Evolutionary conservation across 179 eudicot genomes (phyloP).

Genomic region (Carnegiea gigantea): DNA sequence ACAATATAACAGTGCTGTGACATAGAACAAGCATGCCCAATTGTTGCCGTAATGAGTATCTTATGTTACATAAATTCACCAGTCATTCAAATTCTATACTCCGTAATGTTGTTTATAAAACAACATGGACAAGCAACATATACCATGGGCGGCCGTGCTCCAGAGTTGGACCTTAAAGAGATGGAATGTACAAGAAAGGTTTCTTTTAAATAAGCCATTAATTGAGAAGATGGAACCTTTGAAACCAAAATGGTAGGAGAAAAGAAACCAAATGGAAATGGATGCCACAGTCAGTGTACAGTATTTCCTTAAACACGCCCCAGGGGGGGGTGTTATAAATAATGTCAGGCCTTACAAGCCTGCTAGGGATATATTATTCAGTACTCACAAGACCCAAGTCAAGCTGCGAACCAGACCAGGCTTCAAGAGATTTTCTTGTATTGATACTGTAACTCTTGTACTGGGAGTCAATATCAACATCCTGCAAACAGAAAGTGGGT

Average conservation of each 20-base stretch:
- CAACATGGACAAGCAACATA: neutral
- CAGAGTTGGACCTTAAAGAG: neutral
- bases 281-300: neutral
- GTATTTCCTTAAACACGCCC: too few relatives aligned
- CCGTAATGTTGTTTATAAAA: neutral
- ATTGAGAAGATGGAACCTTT: neutral
- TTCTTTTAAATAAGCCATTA: neutral
- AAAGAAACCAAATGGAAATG: neutral
- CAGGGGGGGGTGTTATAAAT: neutral
- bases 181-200: neutral
- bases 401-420: conserved; percentile 81
- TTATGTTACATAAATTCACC: neutral
- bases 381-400: conserved; percentile 91
- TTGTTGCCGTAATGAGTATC: neutral
- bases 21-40: neutral
- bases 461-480: conserved; percentile 61
- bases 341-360: neutral
- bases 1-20: neutral
- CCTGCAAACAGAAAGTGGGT: conserved; percentile 42
- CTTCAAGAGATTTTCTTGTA: conserved; percentile 86
- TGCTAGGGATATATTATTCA: conserved; percentile 13
- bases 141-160: neutral
- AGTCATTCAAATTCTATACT: neutral
- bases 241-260: neutral
- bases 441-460: conserved; percentile 64